A percentile compares a stretch with the other conserved stretches of the same genome.
These are phyloP conservation scores for Phragmites australis DNA, from an alignment of 176 grass and related monocot genomes.

Conservation along the genomic window DNA sequence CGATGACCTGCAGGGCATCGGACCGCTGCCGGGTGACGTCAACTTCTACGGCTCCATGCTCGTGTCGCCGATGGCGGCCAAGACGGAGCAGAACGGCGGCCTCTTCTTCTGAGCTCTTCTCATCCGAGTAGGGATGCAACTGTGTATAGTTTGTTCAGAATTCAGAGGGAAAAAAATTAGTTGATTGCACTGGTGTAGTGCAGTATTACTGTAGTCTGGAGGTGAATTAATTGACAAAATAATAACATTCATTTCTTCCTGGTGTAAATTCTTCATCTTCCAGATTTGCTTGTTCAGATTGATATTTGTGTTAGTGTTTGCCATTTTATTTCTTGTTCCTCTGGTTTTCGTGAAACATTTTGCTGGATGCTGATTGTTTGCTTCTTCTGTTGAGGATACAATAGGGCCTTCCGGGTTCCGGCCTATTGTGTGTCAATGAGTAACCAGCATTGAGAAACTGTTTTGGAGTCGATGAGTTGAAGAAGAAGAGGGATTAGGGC, in stretches of 20 bases:
- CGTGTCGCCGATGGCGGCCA: constrained; percentile 11
- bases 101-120: constrained; percentile 31
- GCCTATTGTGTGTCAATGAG: too few relatives aligned
- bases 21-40: constrained; percentile 3
- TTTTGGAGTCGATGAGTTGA: too few relatives aligned
- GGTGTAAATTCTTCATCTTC: neutral
- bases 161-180: neutral
- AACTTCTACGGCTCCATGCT: constrained; percentile 37
- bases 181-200: neutral
- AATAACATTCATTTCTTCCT: neutral
- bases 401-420: too few relatives aligned
- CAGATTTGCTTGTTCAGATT: too few relatives aligned
- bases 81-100: constrained; percentile 26
- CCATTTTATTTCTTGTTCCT: too few relatives aligned
- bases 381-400: too few relatives aligned
- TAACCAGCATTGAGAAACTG: too few relatives aligned
- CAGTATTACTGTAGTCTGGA: neutral
- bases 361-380: too few relatives aligned
- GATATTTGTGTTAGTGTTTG: too few relatives aligned
- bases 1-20: constrained; percentile 56
- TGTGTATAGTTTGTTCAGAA: constrained; percentile 34
- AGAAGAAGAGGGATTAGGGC: too few relatives aligned
- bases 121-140: neutral
- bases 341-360: too few relatives aligned
- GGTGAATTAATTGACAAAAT: neutral